A percentile compares a stretch with the other conserved stretches of the same genome.
phyloP scores from a whole-genome alignment of 352 stramenopile genomes.

The Globisporangium solare region DNA sequence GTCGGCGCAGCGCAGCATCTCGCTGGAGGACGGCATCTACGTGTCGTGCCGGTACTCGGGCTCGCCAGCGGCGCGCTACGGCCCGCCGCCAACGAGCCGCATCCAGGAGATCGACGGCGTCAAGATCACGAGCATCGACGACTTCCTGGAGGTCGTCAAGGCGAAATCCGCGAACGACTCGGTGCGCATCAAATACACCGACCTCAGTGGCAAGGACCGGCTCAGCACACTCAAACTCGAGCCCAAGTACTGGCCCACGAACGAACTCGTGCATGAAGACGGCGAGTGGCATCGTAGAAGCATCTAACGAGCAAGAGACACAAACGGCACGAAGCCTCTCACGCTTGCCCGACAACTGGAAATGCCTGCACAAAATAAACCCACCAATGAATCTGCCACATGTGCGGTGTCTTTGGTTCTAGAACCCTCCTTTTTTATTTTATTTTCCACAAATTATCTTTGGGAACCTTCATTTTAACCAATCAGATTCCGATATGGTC shows the following conservation, averaged over 20 bases:
- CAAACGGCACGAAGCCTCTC: neutral
- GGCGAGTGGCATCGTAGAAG: slow-evolving; percentile 70
- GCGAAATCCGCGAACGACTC: slow-evolving; percentile 56
- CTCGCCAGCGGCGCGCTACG: slow-evolving; percentile 86
- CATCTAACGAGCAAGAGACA: slow-evolving; percentile 20
- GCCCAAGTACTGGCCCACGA: slow-evolving; percentile 89
- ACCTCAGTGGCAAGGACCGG: slow-evolving; percentile 82
- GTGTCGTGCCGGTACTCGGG: slow-evolving; percentile 86
- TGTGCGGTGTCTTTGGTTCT: too few relatives aligned
- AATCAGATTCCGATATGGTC: too few relatives aligned
- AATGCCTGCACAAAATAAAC: neutral
- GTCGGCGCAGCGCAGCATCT: slow-evolving; percentile 78
- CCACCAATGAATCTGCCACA: too few relatives aligned
- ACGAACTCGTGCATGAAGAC: slow-evolving; percentile 74
- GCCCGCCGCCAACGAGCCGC: slow-evolving; percentile 80
- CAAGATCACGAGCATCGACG: slow-evolving; percentile 84
- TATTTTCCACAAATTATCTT: too few relatives aligned
- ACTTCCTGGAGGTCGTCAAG: slow-evolving; percentile 81
- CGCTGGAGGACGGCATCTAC: slow-evolving; percentile 80
- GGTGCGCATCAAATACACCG: slow-evolving; percentile 89
- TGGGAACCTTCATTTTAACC: too few relatives aligned
- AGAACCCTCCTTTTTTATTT: too few relatives aligned
- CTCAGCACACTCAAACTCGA: slow-evolving; percentile 87
- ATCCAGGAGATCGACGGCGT: slow-evolving; percentile 90
- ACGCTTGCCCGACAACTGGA: neutral